Percentiles rank a stretch among this genome's conserved stretches.
These are phyloP conservation scores for Neophaeococcomyces mojaviensis DNA, from an alignment of 2,329 filamentous ascomycete genomes.

Conservation along the genomic window DNA sequence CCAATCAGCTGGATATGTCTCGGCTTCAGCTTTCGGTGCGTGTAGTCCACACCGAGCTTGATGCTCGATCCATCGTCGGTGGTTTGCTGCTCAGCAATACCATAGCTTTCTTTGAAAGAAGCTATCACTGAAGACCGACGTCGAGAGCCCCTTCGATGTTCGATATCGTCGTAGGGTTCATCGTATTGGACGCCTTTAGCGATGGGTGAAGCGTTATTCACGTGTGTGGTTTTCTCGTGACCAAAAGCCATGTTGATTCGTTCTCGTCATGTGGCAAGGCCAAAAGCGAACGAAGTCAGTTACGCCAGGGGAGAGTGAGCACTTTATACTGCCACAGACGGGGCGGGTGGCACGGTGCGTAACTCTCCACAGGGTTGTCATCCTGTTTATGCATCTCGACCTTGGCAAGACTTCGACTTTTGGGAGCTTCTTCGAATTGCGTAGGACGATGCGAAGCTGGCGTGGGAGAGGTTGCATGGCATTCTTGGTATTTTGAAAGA, in stretches of 20 bases:
- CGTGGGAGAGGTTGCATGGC: constrained; percentile 3
- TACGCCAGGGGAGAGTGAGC: background rate
- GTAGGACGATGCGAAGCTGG: background rate
- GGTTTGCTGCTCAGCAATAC: constrained; percentile 10
- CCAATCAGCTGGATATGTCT: constrained; percentile 42
- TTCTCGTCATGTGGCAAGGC: background rate
- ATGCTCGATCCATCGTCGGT: constrained; percentile 9
- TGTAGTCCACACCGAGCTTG: constrained; percentile 13
- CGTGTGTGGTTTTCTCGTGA: constrained; percentile 7
- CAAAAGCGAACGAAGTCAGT: background rate
- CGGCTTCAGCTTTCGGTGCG: constrained; percentile 33
- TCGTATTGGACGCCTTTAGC: constrained; percentile 16
- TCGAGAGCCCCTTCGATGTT: constrained; percentile 15
- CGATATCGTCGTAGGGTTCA: constrained; percentile 12
- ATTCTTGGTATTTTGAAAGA: background rate
- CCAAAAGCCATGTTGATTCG: background rate
- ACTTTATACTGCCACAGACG: too few relatives aligned
- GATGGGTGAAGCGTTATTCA: constrained; percentile 17
- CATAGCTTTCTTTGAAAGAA: constrained; percentile 21
- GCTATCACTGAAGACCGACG: constrained; percentile 19
- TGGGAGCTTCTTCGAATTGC: too few relatives aligned
- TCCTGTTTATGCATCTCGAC: too few relatives aligned
- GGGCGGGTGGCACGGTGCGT: too few relatives aligned
- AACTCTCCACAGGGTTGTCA: too few relatives aligned
- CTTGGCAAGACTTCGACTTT: too few relatives aligned